A percentile compares a stretch with the other conserved stretches of the same genome.
Evolutionary conservation across 371 early-diverging fungal species (phyloP).

Genomic region (Circinella minor): DNA sequence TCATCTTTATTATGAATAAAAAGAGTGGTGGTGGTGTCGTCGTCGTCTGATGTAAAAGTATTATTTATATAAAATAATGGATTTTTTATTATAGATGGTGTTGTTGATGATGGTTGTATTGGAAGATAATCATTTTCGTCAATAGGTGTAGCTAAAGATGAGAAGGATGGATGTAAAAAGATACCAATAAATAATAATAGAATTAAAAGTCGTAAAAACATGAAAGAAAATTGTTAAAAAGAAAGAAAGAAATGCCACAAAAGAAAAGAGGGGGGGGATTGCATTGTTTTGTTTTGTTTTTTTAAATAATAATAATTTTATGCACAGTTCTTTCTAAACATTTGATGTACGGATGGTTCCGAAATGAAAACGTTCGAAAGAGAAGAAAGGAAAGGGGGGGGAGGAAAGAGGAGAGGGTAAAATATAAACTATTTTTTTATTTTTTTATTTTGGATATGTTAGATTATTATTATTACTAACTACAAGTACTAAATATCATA

Average conservation of each 20-base stretch:
- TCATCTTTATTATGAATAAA: background rate
- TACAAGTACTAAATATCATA: background rate
- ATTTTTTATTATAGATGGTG: background rate
- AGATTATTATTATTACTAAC: too few species aligned
- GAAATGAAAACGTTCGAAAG: too few species aligned
- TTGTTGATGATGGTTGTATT: background rate
- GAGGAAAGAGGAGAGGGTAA: background rate
- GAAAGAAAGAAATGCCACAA: too few species aligned
- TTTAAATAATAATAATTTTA: too few species aligned
- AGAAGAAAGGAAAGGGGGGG: background rate
- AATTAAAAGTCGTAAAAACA: background rate
- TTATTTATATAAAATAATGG: too few species aligned
- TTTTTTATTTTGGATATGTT: background rate
- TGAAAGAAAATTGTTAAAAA: background rate
- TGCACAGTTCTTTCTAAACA: too few species aligned
- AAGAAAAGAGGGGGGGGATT: too few species aligned
- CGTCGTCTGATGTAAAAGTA: too few species aligned
- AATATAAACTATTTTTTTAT: too few species aligned
- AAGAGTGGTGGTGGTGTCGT: too few species aligned
- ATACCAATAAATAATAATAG: background rate
- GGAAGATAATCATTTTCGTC: background rate
- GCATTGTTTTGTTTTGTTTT: too few species aligned
- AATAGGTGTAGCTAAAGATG: background rate
- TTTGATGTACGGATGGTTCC: too few species aligned
- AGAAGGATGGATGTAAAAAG: background rate